Evolutionary conservation across 441 rosid species (phyloP).

Genomic region (Sinapis alba): DNA sequence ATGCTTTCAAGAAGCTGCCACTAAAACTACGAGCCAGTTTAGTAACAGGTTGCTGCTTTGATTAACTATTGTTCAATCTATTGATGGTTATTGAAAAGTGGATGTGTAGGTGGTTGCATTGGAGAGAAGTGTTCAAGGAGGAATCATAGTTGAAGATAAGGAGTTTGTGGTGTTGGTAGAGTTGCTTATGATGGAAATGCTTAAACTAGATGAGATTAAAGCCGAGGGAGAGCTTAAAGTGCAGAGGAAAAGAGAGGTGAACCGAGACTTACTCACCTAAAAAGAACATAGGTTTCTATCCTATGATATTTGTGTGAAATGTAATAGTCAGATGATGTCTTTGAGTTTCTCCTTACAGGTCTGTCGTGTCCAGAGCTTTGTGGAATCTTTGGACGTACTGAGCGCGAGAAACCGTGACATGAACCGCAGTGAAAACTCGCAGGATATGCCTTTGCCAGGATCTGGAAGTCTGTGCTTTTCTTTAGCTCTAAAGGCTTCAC

Average conservation of each 20-base stretch:
- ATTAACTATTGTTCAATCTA: neutral
- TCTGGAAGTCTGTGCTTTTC: slow-evolving; percentile 50
- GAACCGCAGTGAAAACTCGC: slow-evolving; percentile 10
- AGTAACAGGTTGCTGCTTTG: neutral
- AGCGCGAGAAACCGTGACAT: slow-evolving; percentile 48
- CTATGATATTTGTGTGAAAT: neutral
- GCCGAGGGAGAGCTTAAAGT: slow-evolving; percentile 63
- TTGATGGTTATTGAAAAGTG: slow-evolving; percentile 4
- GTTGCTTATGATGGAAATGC: slow-evolving; percentile 57
- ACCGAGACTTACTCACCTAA: neutral
- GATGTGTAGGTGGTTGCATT: slow-evolving; percentile 47
- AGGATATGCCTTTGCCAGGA: slow-evolving; percentile 50
- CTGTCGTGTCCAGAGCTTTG: slow-evolving; percentile 49
- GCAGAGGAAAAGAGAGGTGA: slow-evolving; percentile 54
- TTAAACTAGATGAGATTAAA: slow-evolving; percentile 56
- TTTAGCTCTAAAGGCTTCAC: slow-evolving; percentile 39
- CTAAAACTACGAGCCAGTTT: neutral
- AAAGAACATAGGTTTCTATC: no score
- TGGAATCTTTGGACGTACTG: slow-evolving; percentile 51
- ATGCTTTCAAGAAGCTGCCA: slow-evolving; percentile 2
- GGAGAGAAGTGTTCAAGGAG: slow-evolving; percentile 44
- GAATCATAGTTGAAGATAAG: slow-evolving; percentile 49
- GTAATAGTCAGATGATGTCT: neutral
- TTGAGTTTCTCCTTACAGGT: slow-evolving; percentile 39
- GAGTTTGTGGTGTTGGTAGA: slow-evolving; percentile 51